phyloP scores from a whole-genome alignment of 1,284 basidiomycete species.

The Schizophyllum amplum region DNA sequence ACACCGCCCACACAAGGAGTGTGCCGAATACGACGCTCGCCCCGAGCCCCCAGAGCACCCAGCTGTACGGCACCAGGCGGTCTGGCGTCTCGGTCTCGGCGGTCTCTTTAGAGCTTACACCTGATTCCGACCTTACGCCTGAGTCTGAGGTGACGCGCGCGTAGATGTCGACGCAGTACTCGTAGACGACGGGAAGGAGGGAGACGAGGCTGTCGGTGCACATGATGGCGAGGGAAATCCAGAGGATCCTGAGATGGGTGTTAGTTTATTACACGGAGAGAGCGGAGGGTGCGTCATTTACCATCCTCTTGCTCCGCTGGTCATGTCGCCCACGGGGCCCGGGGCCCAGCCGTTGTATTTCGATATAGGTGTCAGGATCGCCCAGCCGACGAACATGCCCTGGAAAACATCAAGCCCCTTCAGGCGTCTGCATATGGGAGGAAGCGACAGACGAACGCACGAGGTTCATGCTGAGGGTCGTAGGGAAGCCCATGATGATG shows the following conservation, averaged over 20 bases:
- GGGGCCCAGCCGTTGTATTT: slow-evolving; percentile 85
- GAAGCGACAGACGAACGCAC: slow-evolving; percentile 41
- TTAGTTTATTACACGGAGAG: neutral
- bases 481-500: slow-evolving; percentile 97
- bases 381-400: slow-evolving; percentile 94
- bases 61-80: slow-evolving; percentile 71
- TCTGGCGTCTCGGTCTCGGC: slow-evolving; percentile 75
- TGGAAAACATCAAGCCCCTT: too few species aligned
- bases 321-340: slow-evolving; percentile 79
- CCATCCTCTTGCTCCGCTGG: slow-evolving; percentile 23
- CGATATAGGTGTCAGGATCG: slow-evolving; percentile 79
- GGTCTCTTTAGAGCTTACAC: too few species aligned
- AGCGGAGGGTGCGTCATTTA: neutral
- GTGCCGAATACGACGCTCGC: slow-evolving; percentile 67
- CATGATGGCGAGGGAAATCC: slow-evolving; percentile 95
- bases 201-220: slow-evolving; percentile 84
- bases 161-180: slow-evolving; percentile 23
- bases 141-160: neutral
- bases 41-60: slow-evolving; percentile 69
- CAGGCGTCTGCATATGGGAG: slow-evolving; percentile 6
- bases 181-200: slow-evolving; percentile 62
- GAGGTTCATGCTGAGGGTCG: slow-evolving; percentile 88
- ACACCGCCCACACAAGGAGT: slow-evolving; percentile 77
- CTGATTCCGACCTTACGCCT: too few species aligned
- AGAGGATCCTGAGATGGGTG: slow-evolving; percentile 61